phyloP scores from a whole-genome alignment of 352 stramenopile genomes.

The Phytophthora idaei region DNA sequence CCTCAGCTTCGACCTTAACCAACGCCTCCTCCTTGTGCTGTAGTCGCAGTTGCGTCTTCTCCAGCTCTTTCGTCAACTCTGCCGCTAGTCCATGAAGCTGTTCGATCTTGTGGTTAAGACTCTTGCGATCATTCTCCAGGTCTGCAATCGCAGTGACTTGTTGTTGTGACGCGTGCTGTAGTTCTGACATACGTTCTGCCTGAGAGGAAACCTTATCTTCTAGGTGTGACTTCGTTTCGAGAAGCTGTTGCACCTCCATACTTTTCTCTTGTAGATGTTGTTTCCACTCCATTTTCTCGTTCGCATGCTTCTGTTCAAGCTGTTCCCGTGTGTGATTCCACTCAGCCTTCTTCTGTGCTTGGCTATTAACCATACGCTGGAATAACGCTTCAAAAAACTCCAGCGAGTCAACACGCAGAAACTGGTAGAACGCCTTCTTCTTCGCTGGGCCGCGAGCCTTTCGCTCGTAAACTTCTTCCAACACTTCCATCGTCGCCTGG shows the following conservation, averaged over 20 bases:
- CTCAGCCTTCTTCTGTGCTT: conserved; percentile 26
- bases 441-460: conserved; percentile 68
- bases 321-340: conserved; percentile 39
- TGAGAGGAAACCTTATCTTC: conserved; percentile 65
- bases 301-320: conserved; percentile 45
- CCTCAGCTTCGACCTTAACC: conserved; percentile 37
- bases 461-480: conserved; percentile 66
- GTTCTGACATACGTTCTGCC: conserved; percentile 42
- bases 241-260: conserved; percentile 49
- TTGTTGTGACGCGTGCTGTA: conserved; percentile 43
- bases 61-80: conserved; percentile 55
- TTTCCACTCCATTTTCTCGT: conserved; percentile 48
- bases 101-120: conserved; percentile 38
- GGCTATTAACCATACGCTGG: conserved; percentile 37
- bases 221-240: conserved; percentile 51
- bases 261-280: conserved; percentile 52
- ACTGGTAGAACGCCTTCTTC: conserved; percentile 73
- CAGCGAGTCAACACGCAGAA: conserved; percentile 59
- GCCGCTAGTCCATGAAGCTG: conserved; percentile 26
- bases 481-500: conserved; percentile 44
- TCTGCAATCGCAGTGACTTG: conserved; percentile 37
- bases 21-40: conserved; percentile 51
- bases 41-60: conserved; percentile 55
- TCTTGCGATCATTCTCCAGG: conserved; percentile 45
- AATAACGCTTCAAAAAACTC: conserved; percentile 61